Evolutionary conservation across 2,329 filamentous ascomycete species (phyloP).

Genomic region (Fusarium sp.): DNA sequence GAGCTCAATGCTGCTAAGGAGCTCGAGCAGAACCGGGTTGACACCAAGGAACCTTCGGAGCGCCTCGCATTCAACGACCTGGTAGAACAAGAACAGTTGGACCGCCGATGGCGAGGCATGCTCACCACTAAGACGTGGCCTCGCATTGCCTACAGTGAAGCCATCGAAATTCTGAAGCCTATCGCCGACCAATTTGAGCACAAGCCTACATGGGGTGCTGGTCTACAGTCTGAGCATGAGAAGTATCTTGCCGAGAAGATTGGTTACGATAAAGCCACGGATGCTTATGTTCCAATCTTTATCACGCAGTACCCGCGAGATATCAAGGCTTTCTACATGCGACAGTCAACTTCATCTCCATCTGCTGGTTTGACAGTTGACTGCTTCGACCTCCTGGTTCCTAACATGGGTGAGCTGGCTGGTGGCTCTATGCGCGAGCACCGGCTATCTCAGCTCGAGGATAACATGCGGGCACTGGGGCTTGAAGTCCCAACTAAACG

Average conservation of each 20-base stretch:
- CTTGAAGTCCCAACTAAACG: constrained; percentile 58
- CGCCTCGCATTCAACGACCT: constrained; percentile 57
- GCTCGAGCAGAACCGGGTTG: constrained; percentile 52
- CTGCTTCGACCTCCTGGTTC: constrained; percentile 90
- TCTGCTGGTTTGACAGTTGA: constrained; percentile 71
- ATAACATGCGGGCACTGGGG: constrained; percentile 77
- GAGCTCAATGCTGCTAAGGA: constrained; percentile 58
- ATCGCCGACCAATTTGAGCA: constrained; percentile 73
- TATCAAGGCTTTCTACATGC: constrained; percentile 89
- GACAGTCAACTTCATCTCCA: constrained; percentile 49
- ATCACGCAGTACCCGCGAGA: constrained; percentile 90
- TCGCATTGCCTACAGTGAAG: constrained; percentile 83
- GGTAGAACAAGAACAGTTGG: constrained; percentile 60
- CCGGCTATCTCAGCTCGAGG: constrained; percentile 72
- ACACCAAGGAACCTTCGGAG: constrained; percentile 54
- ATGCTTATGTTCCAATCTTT: constrained; percentile 76
- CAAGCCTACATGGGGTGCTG: constrained; percentile 75
- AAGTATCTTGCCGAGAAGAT: constrained; percentile 80
- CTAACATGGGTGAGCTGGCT: constrained; percentile 85
- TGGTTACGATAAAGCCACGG: constrained; percentile 60
- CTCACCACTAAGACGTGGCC: constrained; percentile 70
- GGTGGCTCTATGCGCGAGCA: constrained; percentile 93
- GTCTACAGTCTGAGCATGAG: constrained; percentile 92
- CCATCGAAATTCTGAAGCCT: constrained; percentile 74
- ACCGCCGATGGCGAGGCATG: constrained; percentile 78